A percentile compares a stretch with the other conserved stretches of the same genome.
These are phyloP conservation scores for Aspergillus ibericus DNA, from an alignment of 2,329 filamentous ascomycete species.

Conservation along the genomic window DNA sequence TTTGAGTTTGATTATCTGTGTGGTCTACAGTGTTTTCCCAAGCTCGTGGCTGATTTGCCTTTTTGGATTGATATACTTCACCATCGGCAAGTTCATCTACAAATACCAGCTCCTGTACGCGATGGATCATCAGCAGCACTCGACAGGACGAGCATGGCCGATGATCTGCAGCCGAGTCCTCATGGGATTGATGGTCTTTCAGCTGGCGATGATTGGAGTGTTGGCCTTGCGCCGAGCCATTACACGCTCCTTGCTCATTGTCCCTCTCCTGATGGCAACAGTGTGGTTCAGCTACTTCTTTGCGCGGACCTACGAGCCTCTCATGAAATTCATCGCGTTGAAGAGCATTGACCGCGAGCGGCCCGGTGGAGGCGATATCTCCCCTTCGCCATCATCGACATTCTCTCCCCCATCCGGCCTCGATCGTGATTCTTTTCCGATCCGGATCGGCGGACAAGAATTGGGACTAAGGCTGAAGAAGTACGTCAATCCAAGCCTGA, in stretches of 20 bases:
- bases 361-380: constrained; percentile 43
- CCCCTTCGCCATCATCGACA: constrained; percentile 38
- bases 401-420: constrained; percentile 45
- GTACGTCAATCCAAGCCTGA: constrained; percentile 50
- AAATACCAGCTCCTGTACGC: constrained; percentile 91
- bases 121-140: constrained; percentile 78
- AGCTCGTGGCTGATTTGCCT: constrained; percentile 78
- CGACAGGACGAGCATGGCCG: constrained; percentile 86
- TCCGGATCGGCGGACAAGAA: constrained; percentile 43
- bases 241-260: constrained; percentile 68
- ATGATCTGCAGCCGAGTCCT: constrained; percentile 95
- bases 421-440: constrained; percentile 45
- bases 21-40: constrained; percentile 87
- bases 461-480: constrained; percentile 43
- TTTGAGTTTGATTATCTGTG: constrained; percentile 89
- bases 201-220: constrained; percentile 85
- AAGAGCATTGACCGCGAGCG: constrained; percentile 73
- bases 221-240: constrained; percentile 74
- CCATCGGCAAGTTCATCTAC: constrained; percentile 47
- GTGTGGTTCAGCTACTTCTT: constrained; percentile 90
- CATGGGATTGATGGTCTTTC: constrained; percentile 82
- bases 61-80: constrained; percentile 67
- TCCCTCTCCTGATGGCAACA: constrained; percentile 75
- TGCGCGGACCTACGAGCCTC: constrained; percentile 74
- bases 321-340: constrained; percentile 90